Evolutionary conservation across 495 filamentous ascomycete species (phyloP).

Genomic region (Elaphomyces granulatus): DNA sequence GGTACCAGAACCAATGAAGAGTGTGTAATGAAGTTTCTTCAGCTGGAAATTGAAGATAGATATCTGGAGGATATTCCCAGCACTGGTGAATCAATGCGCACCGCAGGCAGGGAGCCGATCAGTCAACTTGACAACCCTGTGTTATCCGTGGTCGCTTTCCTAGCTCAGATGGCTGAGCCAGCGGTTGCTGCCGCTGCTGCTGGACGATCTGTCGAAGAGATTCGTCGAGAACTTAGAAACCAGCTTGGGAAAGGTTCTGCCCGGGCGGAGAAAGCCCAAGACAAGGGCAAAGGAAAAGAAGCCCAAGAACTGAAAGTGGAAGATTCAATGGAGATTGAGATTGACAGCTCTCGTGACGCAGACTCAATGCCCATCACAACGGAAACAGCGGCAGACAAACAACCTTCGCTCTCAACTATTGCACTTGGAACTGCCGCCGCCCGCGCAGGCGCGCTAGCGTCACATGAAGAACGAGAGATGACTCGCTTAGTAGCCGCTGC

Average conservation of each 20-base stretch:
- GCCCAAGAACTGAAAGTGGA: slow-evolving; percentile 44
- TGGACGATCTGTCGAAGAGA: slow-evolving; percentile 68
- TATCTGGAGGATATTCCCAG: slow-evolving; percentile 66
- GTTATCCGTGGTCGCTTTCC: slow-evolving; percentile 84
- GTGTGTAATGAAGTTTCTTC: slow-evolving; percentile 90
- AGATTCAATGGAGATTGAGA: slow-evolving; percentile 55
- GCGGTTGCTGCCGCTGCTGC: slow-evolving; percentile 79
- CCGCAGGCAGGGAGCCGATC: slow-evolving; percentile 64
- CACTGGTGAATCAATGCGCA: slow-evolving; percentile 40
- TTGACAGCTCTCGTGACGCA: slow-evolving; percentile 13
- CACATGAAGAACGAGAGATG: slow-evolving; percentile 93
- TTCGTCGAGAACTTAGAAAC: slow-evolving; percentile 57
- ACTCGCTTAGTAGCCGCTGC: slow-evolving; percentile 74
- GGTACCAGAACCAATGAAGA: slow-evolving; percentile 86
- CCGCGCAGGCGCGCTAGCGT: slow-evolving; percentile 73
- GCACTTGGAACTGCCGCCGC: slow-evolving; percentile 75
- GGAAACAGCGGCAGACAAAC: slow-evolving; percentile 19
- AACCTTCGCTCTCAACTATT: slow-evolving; percentile 50
- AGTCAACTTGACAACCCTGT: slow-evolving; percentile 86
- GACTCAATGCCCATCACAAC: slow-evolving; percentile 16
- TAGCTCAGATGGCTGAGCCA: slow-evolving; percentile 78
- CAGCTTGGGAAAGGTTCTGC: slow-evolving; percentile 48
- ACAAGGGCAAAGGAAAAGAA: slow-evolving; percentile 36
- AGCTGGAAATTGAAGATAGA: slow-evolving; percentile 80
- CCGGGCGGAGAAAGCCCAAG: slow-evolving; percentile 17